These are phyloP conservation scores for Orbilia brochopaga DNA, from an alignment of 2,329 filamentous ascomycete genomes.

Conservation along the genomic window DNA sequence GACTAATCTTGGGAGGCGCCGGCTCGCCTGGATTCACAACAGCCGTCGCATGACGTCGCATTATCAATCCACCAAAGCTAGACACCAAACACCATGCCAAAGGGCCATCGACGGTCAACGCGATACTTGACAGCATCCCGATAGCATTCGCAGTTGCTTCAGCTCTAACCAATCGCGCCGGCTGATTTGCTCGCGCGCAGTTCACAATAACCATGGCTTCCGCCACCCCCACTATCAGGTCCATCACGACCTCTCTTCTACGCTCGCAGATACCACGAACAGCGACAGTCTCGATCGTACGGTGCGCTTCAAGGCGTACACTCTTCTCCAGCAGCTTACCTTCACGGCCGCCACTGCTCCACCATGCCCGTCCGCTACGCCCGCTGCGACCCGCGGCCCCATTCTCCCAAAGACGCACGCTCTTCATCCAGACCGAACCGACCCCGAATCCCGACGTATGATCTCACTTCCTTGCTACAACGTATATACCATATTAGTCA, in stretches of 20 bases:
- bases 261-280: constrained; percentile 33
- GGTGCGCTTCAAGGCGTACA: constrained; percentile 14
- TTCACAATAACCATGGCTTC: constrained; percentile 20
- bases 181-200: no score
- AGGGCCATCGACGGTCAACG: no score
- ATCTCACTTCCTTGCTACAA: background rate
- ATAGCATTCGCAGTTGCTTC: background rate
- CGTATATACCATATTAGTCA: no score
- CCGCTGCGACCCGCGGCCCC: background rate
- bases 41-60: no score
- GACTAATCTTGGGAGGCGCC: no score
- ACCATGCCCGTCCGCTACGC: background rate
- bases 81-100: no score
- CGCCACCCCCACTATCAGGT: constrained; percentile 17
- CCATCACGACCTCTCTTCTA: constrained; percentile 20
- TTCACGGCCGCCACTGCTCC: constrained; percentile 12
- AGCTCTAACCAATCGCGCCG: no score
- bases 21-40: no score
- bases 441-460: constrained; percentile 86
- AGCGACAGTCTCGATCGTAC: constrained; percentile 16
- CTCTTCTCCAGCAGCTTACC: constrained; percentile 11
- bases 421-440: constrained; percentile 96
- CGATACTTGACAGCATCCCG: background rate
- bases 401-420: constrained; percentile 57
- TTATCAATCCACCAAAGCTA: no score